Percentiles rank a stretch among this genome's conserved stretches.
phyloP scores from a whole-genome alignment of 73 alveolate species.

The Blepharisma stoltei region DNA sequence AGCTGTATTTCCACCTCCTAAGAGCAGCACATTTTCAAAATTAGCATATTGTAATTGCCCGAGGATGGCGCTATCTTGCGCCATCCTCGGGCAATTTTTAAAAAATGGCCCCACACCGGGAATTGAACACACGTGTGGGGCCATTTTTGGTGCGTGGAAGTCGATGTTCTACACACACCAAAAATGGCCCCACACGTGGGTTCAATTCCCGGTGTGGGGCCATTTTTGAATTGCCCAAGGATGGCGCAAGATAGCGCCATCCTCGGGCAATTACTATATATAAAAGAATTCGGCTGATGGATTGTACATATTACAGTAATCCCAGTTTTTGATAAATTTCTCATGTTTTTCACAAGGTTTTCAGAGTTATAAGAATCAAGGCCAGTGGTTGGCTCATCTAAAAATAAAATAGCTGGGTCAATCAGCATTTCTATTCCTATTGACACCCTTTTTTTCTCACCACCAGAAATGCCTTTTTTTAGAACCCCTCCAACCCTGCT shows the following conservation, averaged over 20 bases:
- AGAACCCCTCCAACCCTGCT: constrained; percentile 54
- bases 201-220: too few relatives aligned
- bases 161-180: too few relatives aligned
- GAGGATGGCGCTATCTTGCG: too few relatives aligned
- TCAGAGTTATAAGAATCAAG: constrained; percentile 52
- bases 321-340: constrained; percentile 28
- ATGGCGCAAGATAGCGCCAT: too few relatives aligned
- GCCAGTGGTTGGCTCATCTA: constrained; percentile 56
- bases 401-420: constrained; percentile 51
- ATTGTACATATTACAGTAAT: constrained; percentile 51
- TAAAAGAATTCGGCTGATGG: constrained; percentile 52
- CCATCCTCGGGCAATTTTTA: too few relatives aligned
- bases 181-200: too few relatives aligned
- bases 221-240: too few relatives aligned
- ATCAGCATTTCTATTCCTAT: constrained; percentile 56
- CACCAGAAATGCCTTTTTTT: constrained; percentile 66
- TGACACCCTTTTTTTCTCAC: constrained; percentile 64
- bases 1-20: constrained; percentile 38
- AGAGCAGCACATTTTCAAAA: constrained; percentile 48
- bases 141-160: too few relatives aligned
- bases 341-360: constrained; percentile 19
- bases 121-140: too few relatives aligned
- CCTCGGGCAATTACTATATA: too few relatives aligned
- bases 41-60: too few relatives aligned
- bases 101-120: too few relatives aligned